Base-by-base conservation (phyloP, 805 yeast genomes). In the Martiniozyma abietophila region DNA sequence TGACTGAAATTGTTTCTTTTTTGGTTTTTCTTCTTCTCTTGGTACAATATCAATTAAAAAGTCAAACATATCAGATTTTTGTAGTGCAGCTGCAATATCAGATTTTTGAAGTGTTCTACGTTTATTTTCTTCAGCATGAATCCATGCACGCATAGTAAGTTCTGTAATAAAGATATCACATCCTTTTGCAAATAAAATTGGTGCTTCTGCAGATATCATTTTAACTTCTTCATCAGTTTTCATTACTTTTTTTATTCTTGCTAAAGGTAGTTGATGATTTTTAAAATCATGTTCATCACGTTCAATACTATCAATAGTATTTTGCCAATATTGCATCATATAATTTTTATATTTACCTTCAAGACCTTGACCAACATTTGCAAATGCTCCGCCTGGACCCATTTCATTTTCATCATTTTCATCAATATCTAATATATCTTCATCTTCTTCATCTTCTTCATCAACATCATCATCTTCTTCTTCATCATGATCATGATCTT, bases 181-280 rank as follows among this genome's bases (percentile, higher is more conserved):
- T 1, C 97, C 97, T 57, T 92, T 92, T 30, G 98, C 97, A 62
- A 92, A 92, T 40, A 92, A 60, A 22, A 92, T 86, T 2, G 99
- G 98, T 1, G 97, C 97, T 61, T 92, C 99, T 3, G 98, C 97
- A 43, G 92, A 76, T 38, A 92, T 92, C 99, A 92, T 92, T 44
- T 86, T 74, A 25, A 92, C 97, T 44, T 89, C 96, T 53, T 85
- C 95, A 54, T 89, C 97, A 1, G 96, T 88, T 55, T 89, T 89
- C 97, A 89, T 89, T 26, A 89, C 96, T 56, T 89, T 89, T 53
- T 92, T 89, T 49, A 92, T 92, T 47, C 99, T 70, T 5, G 98
- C 98, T 36, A 92, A 65, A 12, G 99, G 99, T 42, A 92, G 64
- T 43, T 88, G 95, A 54, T 92, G 96, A 45, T 84, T 82, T 56